Evolutionary conservation across 2,329 filamentous ascomycete species (phyloP).

Genomic region (Aspergillus viridinutans): DNA sequence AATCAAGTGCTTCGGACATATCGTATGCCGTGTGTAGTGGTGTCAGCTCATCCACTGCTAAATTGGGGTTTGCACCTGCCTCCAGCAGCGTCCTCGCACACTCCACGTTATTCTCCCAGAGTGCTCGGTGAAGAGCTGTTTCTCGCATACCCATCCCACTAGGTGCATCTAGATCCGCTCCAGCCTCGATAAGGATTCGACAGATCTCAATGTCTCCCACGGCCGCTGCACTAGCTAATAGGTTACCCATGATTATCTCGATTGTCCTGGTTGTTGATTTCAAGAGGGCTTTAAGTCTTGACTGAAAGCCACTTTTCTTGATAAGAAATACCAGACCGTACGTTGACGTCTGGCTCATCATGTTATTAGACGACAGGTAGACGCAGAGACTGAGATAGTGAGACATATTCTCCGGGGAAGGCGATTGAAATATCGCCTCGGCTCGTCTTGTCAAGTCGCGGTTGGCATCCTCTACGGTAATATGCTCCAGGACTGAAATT

Average conservation of each 20-base stretch:
- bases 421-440: neutral
- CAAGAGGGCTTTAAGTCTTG: slow-evolving; percentile 7
- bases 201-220: slow-evolving; percentile 13
- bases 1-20: slow-evolving; percentile 1
- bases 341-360: slow-evolving; percentile 3
- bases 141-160: neutral
- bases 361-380: slow-evolving; percentile 17
- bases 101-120: slow-evolving; percentile 5
- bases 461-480: no score
- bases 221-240: slow-evolving; percentile 12
- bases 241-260: slow-evolving; percentile 15
- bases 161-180: slow-evolving; percentile 7
- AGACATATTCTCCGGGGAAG: neutral
- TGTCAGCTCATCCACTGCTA: slow-evolving; percentile 1
- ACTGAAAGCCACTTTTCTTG: slow-evolving; percentile 6
- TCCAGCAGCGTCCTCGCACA: slow-evolving; percentile 8
- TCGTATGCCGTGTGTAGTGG: slow-evolving; percentile 5
- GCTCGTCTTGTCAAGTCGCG: neutral
- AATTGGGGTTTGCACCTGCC: slow-evolving; percentile 4
- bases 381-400: slow-evolving; percentile 3
- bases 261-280: slow-evolving; percentile 10
- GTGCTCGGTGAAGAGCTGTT: slow-evolving; percentile 11
- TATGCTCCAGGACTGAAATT: no score
- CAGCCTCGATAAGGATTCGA: slow-evolving; percentile 7
- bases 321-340: slow-evolving; percentile 10